Evolutionary conservation across 208 protist genomes (phyloP).

Genomic region (Acanthamoeba healyi): DNA sequence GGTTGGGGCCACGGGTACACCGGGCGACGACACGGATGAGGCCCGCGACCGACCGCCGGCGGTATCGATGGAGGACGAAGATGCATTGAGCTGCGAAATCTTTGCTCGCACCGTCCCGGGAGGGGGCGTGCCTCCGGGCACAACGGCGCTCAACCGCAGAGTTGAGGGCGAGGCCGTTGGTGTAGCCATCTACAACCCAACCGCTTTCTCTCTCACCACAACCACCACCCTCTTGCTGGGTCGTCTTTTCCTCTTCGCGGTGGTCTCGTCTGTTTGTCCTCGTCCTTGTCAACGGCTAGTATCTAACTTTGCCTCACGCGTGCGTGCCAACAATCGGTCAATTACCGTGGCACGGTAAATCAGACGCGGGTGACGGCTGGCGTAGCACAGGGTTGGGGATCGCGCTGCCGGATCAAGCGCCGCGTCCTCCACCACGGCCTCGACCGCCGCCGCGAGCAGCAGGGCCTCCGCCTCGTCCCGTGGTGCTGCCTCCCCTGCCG

Average conservation of each 20-base stretch:
- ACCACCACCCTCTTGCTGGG: neutral
- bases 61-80: neutral
- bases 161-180: neutral
- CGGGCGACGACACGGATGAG: neutral
- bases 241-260: neutral
- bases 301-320: too few species aligned
- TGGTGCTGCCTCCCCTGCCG: neutral
- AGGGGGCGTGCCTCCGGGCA: neutral
- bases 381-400: too few species aligned
- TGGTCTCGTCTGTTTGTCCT: neutral
- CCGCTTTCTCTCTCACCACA: neutral
- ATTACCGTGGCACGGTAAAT: too few species aligned
- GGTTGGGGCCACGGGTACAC: neutral
- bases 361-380: too few species aligned
- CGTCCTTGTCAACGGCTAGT: too few species aligned
- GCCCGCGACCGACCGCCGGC: neutral
- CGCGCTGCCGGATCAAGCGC: too few species aligned
- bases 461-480: neutral
- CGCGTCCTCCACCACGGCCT: neutral
- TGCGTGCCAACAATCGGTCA: too few species aligned
- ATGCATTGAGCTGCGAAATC: conserved; percentile 54
- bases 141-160: neutral
- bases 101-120: conserved; percentile 41
- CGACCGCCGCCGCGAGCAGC: neutral
- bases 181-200: conserved; percentile 2